These are phyloP conservation scores for Chimonanthus praecox DNA, from an alignment of 164 flowering plant genomes.

Conservation along the genomic window DNA sequence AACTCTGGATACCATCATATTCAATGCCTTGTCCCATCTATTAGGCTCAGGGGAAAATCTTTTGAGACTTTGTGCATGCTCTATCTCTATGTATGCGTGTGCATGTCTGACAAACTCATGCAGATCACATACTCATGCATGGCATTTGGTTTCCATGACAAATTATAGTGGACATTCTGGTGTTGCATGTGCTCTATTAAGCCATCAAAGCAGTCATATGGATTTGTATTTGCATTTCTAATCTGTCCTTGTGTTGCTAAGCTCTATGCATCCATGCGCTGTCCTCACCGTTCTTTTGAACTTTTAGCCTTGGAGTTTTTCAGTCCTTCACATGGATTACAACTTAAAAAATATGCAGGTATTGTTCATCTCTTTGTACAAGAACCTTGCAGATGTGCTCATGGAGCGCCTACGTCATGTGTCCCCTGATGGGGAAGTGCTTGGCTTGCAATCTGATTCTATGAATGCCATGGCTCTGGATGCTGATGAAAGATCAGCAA, in stretches of 20 bases:
- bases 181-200: background rate
- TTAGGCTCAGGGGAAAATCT: no score
- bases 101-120: no score
- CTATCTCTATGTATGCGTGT: no score
- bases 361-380: slow-evolving; percentile 66
- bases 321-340: slow-evolving; percentile 1
- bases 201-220: background rate
- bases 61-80: no score
- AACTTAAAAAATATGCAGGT: slow-evolving; percentile 37
- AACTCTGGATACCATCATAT: no score
- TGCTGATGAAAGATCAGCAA: slow-evolving; percentile 52
- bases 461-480: slow-evolving; percentile 62
- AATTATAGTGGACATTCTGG: background rate
- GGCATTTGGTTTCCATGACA: background rate
- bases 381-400: slow-evolving; percentile 61
- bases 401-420: slow-evolving; percentile 64
- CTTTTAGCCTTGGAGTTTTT: background rate
- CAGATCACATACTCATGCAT: no score
- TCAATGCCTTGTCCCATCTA: no score
- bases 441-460: slow-evolving; percentile 31
- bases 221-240: background rate
- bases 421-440: slow-evolving; percentile 35
- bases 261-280: background rate
- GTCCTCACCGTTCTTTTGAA: background rate
- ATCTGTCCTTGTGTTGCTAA: background rate